Evolutionary conservation across 2,329 filamentous ascomycete genomes (phyloP).

Genomic region (Colletotrichum horii): DNA sequence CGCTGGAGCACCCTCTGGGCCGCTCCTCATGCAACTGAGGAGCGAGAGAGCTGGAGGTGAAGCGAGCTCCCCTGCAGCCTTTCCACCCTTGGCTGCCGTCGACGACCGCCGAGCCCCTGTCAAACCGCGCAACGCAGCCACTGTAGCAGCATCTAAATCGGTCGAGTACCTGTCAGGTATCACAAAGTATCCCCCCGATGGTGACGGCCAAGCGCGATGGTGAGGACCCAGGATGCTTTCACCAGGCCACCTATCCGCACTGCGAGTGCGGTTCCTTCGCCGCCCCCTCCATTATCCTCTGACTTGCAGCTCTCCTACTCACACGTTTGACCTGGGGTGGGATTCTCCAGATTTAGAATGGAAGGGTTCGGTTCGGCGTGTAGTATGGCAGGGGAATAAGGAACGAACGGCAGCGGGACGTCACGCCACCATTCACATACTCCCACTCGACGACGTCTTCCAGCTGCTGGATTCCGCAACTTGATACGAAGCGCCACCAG

Average conservation of each 20-base stretch:
- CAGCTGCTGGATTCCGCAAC: background rate
- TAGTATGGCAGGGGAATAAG: background rate
- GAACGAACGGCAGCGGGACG: background rate
- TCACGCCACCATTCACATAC: background rate
- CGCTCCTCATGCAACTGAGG: background rate
- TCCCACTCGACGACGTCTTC: background rate
- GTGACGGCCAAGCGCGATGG: background rate
- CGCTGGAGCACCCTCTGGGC: background rate
- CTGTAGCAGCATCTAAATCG: background rate
- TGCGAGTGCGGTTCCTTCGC: background rate
- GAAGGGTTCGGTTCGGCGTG: background rate
- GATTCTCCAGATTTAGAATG: background rate
- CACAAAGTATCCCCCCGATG: background rate
- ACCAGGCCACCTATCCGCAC: background rate
- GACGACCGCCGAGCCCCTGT: background rate
- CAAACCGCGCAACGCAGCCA: constrained; percentile 11
- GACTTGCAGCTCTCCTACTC: background rate
- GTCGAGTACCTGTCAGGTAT: background rate
- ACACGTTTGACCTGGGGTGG: background rate
- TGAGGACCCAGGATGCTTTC: background rate
- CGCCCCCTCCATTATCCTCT: background rate
- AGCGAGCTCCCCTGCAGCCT: background rate
- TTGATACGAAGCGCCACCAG: background rate
- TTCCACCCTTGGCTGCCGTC: background rate
- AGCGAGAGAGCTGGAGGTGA: background rate